A percentile compares a stretch with the other conserved stretches of the same genome.
Conservation (phyloP, 2,329 filamentous ascomycete species). For the Coniochaeta sp. region DNA sequence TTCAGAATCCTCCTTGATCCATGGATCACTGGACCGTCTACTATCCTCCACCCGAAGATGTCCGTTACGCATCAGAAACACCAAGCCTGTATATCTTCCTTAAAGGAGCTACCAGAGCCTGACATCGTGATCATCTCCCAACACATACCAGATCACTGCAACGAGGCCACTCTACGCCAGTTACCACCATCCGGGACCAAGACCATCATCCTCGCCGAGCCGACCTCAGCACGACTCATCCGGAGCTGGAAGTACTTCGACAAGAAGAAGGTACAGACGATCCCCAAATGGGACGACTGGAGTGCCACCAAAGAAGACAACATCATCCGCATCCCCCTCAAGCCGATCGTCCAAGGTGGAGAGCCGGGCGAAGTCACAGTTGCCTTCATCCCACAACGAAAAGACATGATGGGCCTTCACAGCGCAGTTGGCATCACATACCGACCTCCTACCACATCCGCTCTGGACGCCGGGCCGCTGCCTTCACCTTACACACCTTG, state of each 20-base stretch:
- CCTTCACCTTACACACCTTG: neutral
- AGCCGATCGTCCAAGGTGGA: constrained; percentile 42
- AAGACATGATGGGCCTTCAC: constrained; percentile 54
- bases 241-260: constrained; percentile 63
- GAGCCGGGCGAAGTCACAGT: constrained; percentile 62
- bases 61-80: constrained; percentile 50
- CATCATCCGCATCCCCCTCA: constrained; percentile 42
- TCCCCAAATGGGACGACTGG: constrained; percentile 40
- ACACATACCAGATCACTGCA: constrained; percentile 58
- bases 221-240: constrained; percentile 58
- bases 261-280: constrained; percentile 33
- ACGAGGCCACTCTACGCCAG: constrained; percentile 60
- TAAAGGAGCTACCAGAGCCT: constrained; percentile 31
- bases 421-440: constrained; percentile 69
- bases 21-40: constrained; percentile 57
- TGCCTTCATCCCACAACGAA: constrained; percentile 55
- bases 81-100: constrained; percentile 48
- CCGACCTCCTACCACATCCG: constrained; percentile 40
- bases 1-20: constrained; percentile 68
- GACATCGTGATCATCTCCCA: constrained; percentile 41
- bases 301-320: constrained; percentile 23
- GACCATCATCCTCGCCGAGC: constrained; percentile 60
- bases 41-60: constrained; percentile 54
- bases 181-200: constrained; percentile 45
- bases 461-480: neutral